Conservation (phyloP, 202 grass and related monocot species). For the Digitaria exilis region DNA sequence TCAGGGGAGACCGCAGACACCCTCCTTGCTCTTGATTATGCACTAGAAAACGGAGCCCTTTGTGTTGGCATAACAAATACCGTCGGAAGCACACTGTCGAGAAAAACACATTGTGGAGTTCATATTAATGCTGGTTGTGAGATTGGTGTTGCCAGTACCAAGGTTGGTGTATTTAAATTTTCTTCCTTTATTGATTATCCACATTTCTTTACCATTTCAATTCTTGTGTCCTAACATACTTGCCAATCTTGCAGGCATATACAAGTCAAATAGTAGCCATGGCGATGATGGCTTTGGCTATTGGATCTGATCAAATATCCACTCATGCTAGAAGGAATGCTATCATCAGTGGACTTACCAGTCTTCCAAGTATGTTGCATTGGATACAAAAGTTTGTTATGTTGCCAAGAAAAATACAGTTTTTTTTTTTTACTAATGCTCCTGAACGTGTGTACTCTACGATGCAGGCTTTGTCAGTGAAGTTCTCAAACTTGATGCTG, state of each 20-base stretch:
- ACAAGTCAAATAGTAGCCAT: slow-evolving; percentile 96
- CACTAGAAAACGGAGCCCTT: slow-evolving; percentile 71
- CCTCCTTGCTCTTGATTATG: slow-evolving; percentile 92
- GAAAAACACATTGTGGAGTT: slow-evolving; percentile 92
- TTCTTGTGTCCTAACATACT: neutral
- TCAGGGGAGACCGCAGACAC: slow-evolving; percentile 98
- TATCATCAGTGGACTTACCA: slow-evolving; percentile 64
- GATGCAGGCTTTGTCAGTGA: slow-evolving; percentile 54
- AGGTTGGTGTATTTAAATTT: slow-evolving; percentile 50
- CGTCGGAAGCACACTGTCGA: slow-evolving; percentile 80
- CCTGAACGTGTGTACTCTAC: neutral
- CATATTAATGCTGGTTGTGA: slow-evolving; percentile 97
- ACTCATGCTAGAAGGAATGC: slow-evolving; percentile 67
- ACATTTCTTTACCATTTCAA: neutral
- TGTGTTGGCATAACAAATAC: slow-evolving; percentile 95
- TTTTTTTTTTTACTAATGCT: neutral
- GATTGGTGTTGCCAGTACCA: slow-evolving; percentile 94
- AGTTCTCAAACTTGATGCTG: slow-evolving; percentile 83
- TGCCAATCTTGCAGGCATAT: slow-evolving; percentile 66
- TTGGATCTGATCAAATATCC: slow-evolving; percentile 92
- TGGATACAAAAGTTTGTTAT: neutral
- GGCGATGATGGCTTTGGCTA: slow-evolving; percentile 89
- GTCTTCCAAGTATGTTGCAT: slow-evolving; percentile 64
- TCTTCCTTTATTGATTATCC: neutral
- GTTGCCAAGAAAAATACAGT: neutral